phyloP scores from a whole-genome alignment of 1,284 basidiomycete species.

The Agaricales sp. region DNA sequence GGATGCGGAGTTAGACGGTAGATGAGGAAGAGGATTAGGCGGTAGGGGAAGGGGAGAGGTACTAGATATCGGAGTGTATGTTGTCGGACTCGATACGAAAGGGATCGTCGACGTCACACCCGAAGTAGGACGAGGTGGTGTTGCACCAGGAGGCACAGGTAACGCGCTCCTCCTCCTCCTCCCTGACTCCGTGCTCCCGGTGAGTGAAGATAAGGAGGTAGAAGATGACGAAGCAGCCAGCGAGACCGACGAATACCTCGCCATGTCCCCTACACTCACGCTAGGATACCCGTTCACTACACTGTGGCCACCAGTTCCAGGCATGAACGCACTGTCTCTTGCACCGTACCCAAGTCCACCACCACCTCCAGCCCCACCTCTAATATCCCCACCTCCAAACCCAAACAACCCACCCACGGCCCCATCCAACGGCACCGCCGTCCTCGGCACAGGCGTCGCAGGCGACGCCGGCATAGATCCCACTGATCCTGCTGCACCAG shows the following conservation, averaged over 20 bases:
- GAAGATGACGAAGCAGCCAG: no score
- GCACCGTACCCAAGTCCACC: not conserved
- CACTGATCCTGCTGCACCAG: no score
- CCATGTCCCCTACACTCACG: no score
- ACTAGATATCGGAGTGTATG: not conserved
- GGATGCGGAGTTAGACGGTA: not conserved
- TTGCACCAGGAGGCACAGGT: not conserved
- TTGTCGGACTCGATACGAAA: not conserved
- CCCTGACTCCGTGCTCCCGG: no score
- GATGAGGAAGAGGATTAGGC: not conserved
- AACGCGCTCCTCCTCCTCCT: not conserved
- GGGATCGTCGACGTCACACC: not conserved
- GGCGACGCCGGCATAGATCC: not conserved
- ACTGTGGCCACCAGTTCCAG: not conserved
- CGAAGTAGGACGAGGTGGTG: not conserved
- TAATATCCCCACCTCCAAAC: no score
- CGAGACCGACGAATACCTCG: no score
- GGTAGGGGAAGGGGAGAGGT: not conserved
- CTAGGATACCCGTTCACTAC: not conserved
- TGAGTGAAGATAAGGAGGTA: no score
- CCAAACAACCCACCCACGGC: no score
- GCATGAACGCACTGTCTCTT: not conserved
- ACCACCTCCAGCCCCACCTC: no score
- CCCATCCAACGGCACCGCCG: not conserved
- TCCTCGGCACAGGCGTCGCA: not conserved